Conservation (phyloP, 2,329 filamentous ascomycete species). For the Aspergillus terreus region DNA sequence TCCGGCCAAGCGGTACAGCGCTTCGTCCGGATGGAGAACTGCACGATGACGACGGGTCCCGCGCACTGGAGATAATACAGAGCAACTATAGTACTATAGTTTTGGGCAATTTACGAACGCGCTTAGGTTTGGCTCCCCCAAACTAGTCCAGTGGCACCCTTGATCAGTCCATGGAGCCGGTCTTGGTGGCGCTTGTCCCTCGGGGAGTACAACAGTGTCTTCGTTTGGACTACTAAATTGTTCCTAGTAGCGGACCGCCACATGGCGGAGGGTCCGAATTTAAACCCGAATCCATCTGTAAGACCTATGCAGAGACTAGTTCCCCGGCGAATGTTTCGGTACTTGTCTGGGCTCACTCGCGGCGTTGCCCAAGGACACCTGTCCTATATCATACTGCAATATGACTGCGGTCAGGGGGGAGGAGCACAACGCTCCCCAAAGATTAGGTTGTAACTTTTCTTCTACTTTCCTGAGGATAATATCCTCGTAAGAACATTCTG, state of each 20-base stretch:
- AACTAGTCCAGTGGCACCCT: not conserved
- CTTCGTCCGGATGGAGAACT: not conserved
- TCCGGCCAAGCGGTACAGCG: not conserved
- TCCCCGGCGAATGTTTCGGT: constrained; percentile 1
- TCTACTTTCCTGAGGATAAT: too few relatives aligned
- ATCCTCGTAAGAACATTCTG: not conserved
- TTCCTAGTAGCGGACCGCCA: not conserved
- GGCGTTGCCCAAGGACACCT: not conserved
- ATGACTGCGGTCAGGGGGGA: not conserved
- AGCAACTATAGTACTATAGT: too few relatives aligned
- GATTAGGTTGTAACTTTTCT: not conserved
- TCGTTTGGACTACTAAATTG: constrained; percentile 5
- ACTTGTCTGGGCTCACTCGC: not conserved
- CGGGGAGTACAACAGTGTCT: not conserved
- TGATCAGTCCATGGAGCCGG: not conserved
- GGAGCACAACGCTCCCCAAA: not conserved
- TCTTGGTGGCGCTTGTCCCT: not conserved
- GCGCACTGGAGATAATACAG: too few relatives aligned
- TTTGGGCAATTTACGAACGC: not conserved
- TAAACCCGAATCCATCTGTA: not conserved
- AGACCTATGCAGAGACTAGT: not conserved
- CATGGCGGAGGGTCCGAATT: constrained; percentile 1
- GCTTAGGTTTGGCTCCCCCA: not conserved
- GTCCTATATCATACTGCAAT: not conserved
- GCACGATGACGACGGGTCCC: not conserved